phyloP scores from a whole-genome alignment of 495 filamentous ascomycete genomes.

The Extremus antarcticus region DNA sequence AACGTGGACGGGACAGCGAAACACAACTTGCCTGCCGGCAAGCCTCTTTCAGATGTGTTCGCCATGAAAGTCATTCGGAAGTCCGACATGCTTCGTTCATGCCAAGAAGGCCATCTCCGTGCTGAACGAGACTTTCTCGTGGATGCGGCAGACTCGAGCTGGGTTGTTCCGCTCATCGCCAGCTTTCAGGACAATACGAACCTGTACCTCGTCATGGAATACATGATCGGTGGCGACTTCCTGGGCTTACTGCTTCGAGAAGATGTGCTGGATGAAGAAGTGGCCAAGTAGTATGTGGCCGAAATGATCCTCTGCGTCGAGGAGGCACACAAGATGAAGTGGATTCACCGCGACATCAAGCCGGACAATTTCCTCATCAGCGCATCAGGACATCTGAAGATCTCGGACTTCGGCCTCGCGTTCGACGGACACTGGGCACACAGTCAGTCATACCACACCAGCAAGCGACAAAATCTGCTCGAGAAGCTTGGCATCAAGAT shows the following conservation, averaged over 20 bases:
- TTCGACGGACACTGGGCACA: slow-evolving; percentile 95
- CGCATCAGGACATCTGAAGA: slow-evolving; percentile 79
- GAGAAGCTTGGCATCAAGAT: slow-evolving; percentile 63
- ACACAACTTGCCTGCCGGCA: slow-evolving; percentile 14
- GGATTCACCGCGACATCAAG: slow-evolving; percentile 93
- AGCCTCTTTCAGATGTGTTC: slow-evolving; percentile 44
- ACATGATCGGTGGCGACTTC: slow-evolving; percentile 93
- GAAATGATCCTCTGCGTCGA: slow-evolving; percentile 95
- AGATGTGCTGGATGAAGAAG: slow-evolving; percentile 63
- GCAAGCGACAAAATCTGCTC: slow-evolving; percentile 66
- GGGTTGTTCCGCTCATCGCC: slow-evolving; percentile 79
- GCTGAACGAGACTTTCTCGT: slow-evolving; percentile 89
- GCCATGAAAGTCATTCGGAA: slow-evolving; percentile 97
- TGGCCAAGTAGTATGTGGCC: slow-evolving; percentile 75
- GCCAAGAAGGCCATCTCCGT: slow-evolving; percentile 83
- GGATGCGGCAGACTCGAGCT: slow-evolving; percentile 65
- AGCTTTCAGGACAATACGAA: slow-evolving; percentile 79
- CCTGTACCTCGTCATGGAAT: slow-evolving; percentile 92
- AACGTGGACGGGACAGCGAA: slow-evolving; percentile 17
- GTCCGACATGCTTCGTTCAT: slow-evolving; percentile 74
- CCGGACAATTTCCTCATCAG: slow-evolving; percentile 93
- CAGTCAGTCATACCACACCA: slow-evolving; percentile 71
- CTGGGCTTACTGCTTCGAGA: slow-evolving; percentile 74
- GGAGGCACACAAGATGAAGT: slow-evolving; percentile 73
- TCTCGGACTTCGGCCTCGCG: slow-evolving; percentile 88